Base-by-base conservation (phyloP, 345 rosid species). In the Euphorbia pulcherrima region DNA sequence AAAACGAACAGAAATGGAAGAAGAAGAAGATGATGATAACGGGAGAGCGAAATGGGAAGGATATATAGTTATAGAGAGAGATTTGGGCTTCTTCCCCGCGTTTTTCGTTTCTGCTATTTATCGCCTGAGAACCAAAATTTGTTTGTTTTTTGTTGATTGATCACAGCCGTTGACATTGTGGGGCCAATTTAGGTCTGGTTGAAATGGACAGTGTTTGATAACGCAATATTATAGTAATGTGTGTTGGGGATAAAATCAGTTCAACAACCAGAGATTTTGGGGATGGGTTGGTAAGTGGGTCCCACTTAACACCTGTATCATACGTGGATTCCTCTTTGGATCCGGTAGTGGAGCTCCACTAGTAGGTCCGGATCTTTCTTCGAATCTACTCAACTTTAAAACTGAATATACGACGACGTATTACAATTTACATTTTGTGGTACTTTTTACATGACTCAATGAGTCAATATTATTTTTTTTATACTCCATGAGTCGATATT, bases 81-180 rank as follows among this genome's bases (percentile, higher is more conserved):
- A 47, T 8, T 57, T 13, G 58, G 69, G 1, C 65, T 46, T 68
- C 46, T 64, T 17, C 41, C 69, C 57, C 68, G 60, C 64, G 27
- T 3, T 44, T 55, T 55, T 35, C 27, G 27, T 30, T 17, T 12
- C 17, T 56, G 33, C 39, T 40, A 29, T 64, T 53, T 17, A 46
- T 64, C 5, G 16, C 56, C 46, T 29, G 20, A 27, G 24, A 5
- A 8, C 8, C 23, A 4, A 20, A 2, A 10, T 68, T 7, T 23
- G 30, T 23, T 27, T 27, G 8, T 1, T 8, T 1, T 8, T 7
- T 41, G 7, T 0, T 3, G 44, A 17, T 23, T 9, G 7, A 50
- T 61, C 47, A 35, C 17, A 24, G 9, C 60, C 73, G 27, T 61
- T 33, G 37, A 13, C 3, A 10, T 1, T 17, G 50, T 26, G 26